These are phyloP conservation scores for Pyrrhoderma lamaoense DNA, from an alignment of 1,284 basidiomycete genomes.

Conservation along the genomic window DNA sequence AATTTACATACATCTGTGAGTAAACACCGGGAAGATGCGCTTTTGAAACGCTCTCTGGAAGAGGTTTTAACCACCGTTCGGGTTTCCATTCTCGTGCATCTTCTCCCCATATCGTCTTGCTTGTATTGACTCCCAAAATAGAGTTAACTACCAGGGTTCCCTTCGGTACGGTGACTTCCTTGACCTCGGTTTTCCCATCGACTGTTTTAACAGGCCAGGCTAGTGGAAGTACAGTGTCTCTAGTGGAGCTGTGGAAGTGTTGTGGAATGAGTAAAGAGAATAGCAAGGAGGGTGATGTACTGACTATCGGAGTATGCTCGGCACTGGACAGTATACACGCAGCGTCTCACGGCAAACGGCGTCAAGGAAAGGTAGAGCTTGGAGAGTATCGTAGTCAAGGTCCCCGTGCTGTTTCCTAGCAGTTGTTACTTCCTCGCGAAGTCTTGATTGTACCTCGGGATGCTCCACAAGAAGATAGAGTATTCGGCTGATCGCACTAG, in stretches of 20 bases:
- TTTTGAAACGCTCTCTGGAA: slow-evolving; percentile 12
- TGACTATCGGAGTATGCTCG: slow-evolving; percentile 13
- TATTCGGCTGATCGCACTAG: slow-evolving; percentile 24
- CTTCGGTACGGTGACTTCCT: slow-evolving; percentile 17
- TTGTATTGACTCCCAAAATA: slow-evolving; percentile 20
- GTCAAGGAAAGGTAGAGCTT: slow-evolving; percentile 27
- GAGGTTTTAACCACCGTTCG: slow-evolving; percentile 20
- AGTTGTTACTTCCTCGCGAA: slow-evolving; percentile 24
- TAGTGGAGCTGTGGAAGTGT: slow-evolving; percentile 3
- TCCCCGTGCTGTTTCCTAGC: slow-evolving; percentile 22
- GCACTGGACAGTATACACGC: slow-evolving; percentile 16
- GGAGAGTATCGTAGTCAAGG: slow-evolving; percentile 26
- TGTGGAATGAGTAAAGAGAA: neutral
- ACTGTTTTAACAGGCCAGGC: slow-evolving; percentile 17
- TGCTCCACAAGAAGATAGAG: slow-evolving; percentile 23
- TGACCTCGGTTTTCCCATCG: slow-evolving; percentile 12
- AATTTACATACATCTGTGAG: slow-evolving; percentile 20
- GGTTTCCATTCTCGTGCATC: slow-evolving; percentile 22
- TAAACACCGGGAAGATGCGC: slow-evolving; percentile 22
- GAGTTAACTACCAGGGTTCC: slow-evolving; percentile 20
- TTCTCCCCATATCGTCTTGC: slow-evolving; percentile 19
- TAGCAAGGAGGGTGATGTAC: neutral
- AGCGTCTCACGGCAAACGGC: slow-evolving; percentile 30
- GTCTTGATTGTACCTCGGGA: slow-evolving; percentile 22
- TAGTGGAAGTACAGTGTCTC: slow-evolving; percentile 19